Base-by-base conservation (phyloP, 108 stramenopile genomes). In the Aurantiochytrium sp. region DNA sequence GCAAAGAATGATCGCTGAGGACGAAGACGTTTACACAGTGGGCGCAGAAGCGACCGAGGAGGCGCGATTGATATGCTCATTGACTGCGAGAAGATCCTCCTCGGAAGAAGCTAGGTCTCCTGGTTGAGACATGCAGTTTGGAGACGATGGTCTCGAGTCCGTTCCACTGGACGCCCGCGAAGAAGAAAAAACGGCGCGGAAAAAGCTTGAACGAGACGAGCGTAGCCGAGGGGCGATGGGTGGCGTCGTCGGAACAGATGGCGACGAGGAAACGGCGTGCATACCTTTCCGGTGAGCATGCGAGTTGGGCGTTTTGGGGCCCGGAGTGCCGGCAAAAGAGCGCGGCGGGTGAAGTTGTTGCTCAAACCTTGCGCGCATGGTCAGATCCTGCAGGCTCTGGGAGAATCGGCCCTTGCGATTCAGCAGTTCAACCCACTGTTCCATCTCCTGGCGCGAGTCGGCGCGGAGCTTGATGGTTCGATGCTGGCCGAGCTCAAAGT, bases 401-500 rank as follows among this genome's bases (percentile, higher is more conserved):
- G 64, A 69, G 76, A 83, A 83, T n/a, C 49, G 45, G 1, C 76
- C 76, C 76, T 83, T 83, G 45, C 51, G 45, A 23, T 83, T 83
- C 43, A 83, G 45, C 1, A 83, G 25, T 23, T 83, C 76, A 1
- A 83, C 76, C 76, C 76, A 83, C 49, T 53, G 45, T 4, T 83
- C 76, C 76, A 83, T 83, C 49, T 83, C 76, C 51, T 83, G 76
- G 51, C 76, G 76, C 49, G 49, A 53, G 45, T 47, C 45, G 25
- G 76, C 76, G 76, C 76, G 76, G 49, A 83, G 76, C 76, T 83
- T 83, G 2, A 83, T 83, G 12, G 76, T 83, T 18, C 76, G 6
- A 23, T 83, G 76, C 51, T 83, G 76, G 3, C 76, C 76, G 25
- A 83, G 51, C n/a, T 83, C 76, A 12, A 83, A 83, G 42, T 69